phyloP scores from a whole-genome alignment of 176 grass and related monocot genomes.

The Oryza meridionalis region DNA sequence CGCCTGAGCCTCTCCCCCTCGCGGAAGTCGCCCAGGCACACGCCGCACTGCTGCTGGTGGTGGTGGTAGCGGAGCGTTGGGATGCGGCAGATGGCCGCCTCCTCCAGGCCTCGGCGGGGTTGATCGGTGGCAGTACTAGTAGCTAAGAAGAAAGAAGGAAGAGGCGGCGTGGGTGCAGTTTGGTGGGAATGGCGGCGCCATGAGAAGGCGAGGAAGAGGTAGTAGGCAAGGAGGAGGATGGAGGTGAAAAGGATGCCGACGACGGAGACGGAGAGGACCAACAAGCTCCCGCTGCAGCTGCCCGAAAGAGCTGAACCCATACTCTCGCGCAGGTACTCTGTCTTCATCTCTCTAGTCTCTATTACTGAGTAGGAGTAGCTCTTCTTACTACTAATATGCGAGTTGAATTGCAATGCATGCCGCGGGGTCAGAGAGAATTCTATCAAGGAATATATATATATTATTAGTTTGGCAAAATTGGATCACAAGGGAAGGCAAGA shows the following conservation, averaged over 20 bases:
- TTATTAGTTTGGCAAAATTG: too few species aligned
- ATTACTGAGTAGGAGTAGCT: too few species aligned
- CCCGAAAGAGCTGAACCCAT: background rate
- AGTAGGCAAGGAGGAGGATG: constrained; percentile 74
- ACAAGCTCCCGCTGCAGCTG: constrained; percentile 34
- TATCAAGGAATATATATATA: too few species aligned
- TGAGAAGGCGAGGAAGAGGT: constrained; percentile 57
- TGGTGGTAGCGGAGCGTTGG: constrained; percentile 61
- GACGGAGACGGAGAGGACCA: constrained; percentile 61
- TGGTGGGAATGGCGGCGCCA: background rate
- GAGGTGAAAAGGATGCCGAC: constrained; percentile 63
- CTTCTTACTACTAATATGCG: too few species aligned
- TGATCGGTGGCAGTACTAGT: background rate
- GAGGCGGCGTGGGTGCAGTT: constrained; percentile 52
- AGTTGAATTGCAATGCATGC: too few species aligned
- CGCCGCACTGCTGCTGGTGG: constrained; percentile 52
- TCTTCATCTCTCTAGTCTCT: too few species aligned
- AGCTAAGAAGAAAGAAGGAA: background rate
- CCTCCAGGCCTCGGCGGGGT: constrained; percentile 43
- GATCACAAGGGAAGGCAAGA: too few species aligned
- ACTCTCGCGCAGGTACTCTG: too few species aligned
- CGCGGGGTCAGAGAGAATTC: too few species aligned
- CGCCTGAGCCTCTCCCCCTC: constrained; percentile 62
- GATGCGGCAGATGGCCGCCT: constrained; percentile 55
- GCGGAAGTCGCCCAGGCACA: constrained; percentile 77